Evolutionary conservation across 345 rosid genomes (phyloP).

Genomic region (Pugionium dolabratum): DNA sequence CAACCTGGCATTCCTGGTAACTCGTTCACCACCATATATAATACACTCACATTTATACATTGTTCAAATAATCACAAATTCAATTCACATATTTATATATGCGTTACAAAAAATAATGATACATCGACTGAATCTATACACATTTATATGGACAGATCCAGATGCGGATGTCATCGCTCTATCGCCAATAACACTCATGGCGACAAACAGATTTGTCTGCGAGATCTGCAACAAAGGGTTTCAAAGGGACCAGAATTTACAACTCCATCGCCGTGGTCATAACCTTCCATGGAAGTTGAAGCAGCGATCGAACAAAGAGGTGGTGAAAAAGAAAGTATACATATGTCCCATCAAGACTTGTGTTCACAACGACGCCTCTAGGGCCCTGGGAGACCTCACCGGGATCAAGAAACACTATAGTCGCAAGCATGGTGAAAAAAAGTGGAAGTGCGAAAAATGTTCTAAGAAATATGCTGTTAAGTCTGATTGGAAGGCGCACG

Average conservation of each 20-base stretch:
- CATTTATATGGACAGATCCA: slow-evolving; percentile 60
- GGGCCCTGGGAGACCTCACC: slow-evolving; percentile 94
- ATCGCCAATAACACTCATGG: slow-evolving; percentile 90
- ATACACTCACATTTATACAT: too few species aligned
- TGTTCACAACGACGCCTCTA: slow-evolving; percentile 80
- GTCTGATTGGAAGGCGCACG: slow-evolving; percentile 97
- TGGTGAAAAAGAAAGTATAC: slow-evolving; percentile 72
- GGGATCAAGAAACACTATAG: slow-evolving; percentile 95
- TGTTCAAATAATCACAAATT: too few species aligned
- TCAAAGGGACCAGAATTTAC: slow-evolving; percentile 94
- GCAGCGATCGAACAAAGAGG: slow-evolving; percentile 73
- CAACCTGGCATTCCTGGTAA: slow-evolving; percentile 94
- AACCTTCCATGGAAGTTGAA: slow-evolving; percentile 94
- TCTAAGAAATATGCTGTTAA: slow-evolving; percentile 96
- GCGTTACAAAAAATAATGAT: not conserved
- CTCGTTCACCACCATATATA: not conserved
- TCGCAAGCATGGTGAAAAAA: slow-evolving; percentile 97
- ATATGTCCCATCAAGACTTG: slow-evolving; percentile 91
- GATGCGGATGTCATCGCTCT: slow-evolving; percentile 96
- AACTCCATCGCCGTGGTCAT: slow-evolving; percentile 94
- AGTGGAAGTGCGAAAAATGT: slow-evolving; percentile 98
- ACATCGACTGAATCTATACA: not conserved
- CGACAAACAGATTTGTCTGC: slow-evolving; percentile 83
- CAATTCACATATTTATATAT: not conserved
- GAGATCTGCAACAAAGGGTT: slow-evolving; percentile 98